Evolutionary conservation across 106 monocot genomes (phyloP), one percentile per base, ranked within the genome.

Genomic region (Allium cepa): DNA sequence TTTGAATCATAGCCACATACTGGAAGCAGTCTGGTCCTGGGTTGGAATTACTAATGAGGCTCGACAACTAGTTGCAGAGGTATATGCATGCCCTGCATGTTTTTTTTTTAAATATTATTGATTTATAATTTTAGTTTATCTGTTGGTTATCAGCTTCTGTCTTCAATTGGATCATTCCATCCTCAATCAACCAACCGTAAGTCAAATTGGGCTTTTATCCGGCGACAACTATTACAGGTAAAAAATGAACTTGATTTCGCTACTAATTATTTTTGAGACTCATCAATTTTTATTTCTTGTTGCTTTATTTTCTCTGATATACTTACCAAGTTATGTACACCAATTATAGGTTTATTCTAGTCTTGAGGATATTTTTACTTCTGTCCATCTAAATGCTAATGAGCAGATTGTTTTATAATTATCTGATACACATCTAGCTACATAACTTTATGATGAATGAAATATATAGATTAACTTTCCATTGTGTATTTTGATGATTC

Each of bases 1-100:
- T 71, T 72, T 97, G 62, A 92, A 89, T 87, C 97, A 97, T 73
- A 79, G 80, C 50, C 76, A 80, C 75, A 60, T 92, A 50, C 79
- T 89, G 52, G 84, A 90, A 77, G 82, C 86, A 53, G 75, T 99
- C 66, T 99, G 88, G 84, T 84, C 86, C 22, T 99, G 97, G 97
- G 82, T 83, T 58, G 88, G 91, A 71, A 79, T 99, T 63, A 61
- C 84, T 9, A 59, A 48, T 4, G 83, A 87, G 52, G 75, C 66
- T 8, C 60, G 87, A 69, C 86, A 89, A 77, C 76, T 56, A 77
- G 88, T 99, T 49, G 88, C 88, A 57, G 88, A 99, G 84, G 96
- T 97, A 84, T 74, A 67, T 49, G 50, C 65, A 36, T 36, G 36
- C 0, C 17, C 1, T 65, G 26, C 49, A 67, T 67, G 9, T 2